Percentiles rank a stretch among this genome's conserved stretches.
These are phyloP conservation scores for Magnolia sinica DNA, from an alignment of 164 flowering plant genomes.

Conservation along the genomic window DNA sequence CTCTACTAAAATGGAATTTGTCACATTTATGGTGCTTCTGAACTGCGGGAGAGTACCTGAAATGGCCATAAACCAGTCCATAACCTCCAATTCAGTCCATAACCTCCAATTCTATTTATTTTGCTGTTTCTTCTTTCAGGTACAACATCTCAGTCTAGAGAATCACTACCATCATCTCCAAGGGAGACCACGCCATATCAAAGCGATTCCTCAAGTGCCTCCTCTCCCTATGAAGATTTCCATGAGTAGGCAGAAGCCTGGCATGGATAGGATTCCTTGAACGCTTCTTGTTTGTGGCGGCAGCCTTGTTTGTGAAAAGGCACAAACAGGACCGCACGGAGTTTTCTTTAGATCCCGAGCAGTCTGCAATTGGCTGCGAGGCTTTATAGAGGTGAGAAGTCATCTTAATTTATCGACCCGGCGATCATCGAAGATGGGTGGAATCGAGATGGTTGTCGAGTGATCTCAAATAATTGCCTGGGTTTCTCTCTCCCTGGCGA, in stretches of 20 bases:
- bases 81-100: neutral
- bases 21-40: neutral
- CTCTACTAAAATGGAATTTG: neutral
- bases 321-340: neutral
- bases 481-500: neutral
- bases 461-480: slow-evolving; percentile 3
- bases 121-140: slow-evolving; percentile 37
- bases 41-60: neutral
- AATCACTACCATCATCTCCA: slow-evolving; percentile 62
- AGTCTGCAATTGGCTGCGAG: neutral
- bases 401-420: slow-evolving; percentile 4
- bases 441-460: slow-evolving; percentile 1
- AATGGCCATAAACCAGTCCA: neutral
- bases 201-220: slow-evolving; percentile 73
- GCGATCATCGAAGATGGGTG: neutral
- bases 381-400: neutral
- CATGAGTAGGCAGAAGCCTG: slow-evolving; percentile 28
- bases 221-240: slow-evolving; percentile 80
- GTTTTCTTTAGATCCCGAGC: neutral
- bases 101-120: neutral
- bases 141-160: slow-evolving; percentile 61
- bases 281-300: neutral
- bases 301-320: neutral
- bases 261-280: neutral
- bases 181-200: slow-evolving; percentile 63